Evolutionary conservation across 139 green algal species (phyloP).

Genomic region (Monoraphidium neglectum): DNA sequence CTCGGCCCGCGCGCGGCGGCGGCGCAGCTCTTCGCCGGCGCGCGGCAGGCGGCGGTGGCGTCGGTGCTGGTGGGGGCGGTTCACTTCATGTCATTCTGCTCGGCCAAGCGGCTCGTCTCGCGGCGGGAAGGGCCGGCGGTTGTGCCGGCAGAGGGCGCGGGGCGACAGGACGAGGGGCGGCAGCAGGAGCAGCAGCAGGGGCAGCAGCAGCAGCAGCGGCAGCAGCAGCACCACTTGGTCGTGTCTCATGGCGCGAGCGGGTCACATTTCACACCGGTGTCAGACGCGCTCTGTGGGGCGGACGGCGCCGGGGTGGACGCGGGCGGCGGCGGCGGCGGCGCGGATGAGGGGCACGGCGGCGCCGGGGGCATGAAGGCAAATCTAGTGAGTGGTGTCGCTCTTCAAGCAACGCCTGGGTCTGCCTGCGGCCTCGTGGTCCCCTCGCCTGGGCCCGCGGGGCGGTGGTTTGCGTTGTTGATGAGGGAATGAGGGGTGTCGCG

Average conservation of each 20-base stretch:
- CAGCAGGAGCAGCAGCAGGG: conserved; percentile 5
- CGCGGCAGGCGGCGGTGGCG: conserved; percentile 2
- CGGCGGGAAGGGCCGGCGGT: background rate
- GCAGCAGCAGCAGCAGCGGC: conserved; percentile 13
- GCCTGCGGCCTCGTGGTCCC: no score
- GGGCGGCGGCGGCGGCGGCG: background rate
- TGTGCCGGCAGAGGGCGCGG: background rate
- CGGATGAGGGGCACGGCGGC: background rate
- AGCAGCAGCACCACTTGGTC: conserved; percentile 9
- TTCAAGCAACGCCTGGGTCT: no score
- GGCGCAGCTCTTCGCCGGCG: conserved; percentile 14
- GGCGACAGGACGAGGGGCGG: background rate
- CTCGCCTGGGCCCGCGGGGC: no score
- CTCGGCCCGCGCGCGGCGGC: background rate
- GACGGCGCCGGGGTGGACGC: background rate
- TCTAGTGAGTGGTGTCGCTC: no score
- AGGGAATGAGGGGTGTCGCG: no score
- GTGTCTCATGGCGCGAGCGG: conserved; percentile 18
- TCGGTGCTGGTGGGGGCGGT: conserved; percentile 25
- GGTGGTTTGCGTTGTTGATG: no score
- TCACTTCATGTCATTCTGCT: conserved; percentile 16
- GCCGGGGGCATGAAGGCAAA: background rate
- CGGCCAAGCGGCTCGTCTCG: background rate
- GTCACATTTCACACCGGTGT: conserved; percentile 4
- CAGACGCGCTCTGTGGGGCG: background rate